These are phyloP conservation scores for Picea glauca DNA, from an alignment of 75 land plant genomes.

Conservation along the genomic window DNA sequence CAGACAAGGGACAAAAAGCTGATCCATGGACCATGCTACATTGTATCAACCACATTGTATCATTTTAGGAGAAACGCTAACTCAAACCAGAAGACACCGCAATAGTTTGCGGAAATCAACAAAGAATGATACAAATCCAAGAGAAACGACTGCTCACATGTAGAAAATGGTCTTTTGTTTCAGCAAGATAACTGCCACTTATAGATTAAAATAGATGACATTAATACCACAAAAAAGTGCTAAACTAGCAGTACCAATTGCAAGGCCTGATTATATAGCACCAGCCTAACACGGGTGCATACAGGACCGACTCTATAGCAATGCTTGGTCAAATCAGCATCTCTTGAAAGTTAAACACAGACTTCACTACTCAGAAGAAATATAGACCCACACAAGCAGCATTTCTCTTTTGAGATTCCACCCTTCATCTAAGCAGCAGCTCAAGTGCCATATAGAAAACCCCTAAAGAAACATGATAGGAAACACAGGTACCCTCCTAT, in stretches of 20 bases:
- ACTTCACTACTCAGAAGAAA: not conserved
- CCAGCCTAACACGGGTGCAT: not conserved
- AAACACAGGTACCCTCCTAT: not conserved
- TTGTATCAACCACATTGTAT: too few relatives aligned
- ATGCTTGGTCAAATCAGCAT: not conserved
- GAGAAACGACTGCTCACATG: not conserved
- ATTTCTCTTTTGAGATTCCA: too few relatives aligned
- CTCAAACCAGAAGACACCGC: not conserved
- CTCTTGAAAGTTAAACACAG: not conserved
- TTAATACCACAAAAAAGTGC: too few relatives aligned
- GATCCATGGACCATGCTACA: too few relatives aligned
- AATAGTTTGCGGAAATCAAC: not conserved
- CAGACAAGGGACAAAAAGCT: too few relatives aligned
- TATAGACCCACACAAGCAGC: not conserved
- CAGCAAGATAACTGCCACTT: too few relatives aligned
- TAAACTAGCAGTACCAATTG: not conserved
- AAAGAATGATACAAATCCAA: not conserved
- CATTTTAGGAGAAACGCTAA: not conserved
- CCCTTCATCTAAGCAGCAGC: not conserved
- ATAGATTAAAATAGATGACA: too few relatives aligned
- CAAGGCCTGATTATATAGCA: not conserved
- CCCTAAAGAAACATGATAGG: not conserved
- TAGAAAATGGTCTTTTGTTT: not conserved
- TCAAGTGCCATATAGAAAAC: not conserved
- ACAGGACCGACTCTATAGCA: not conserved